Base-by-base conservation (phyloP, 352 stramenopile species). In the Pythium apleroticum region DNA sequence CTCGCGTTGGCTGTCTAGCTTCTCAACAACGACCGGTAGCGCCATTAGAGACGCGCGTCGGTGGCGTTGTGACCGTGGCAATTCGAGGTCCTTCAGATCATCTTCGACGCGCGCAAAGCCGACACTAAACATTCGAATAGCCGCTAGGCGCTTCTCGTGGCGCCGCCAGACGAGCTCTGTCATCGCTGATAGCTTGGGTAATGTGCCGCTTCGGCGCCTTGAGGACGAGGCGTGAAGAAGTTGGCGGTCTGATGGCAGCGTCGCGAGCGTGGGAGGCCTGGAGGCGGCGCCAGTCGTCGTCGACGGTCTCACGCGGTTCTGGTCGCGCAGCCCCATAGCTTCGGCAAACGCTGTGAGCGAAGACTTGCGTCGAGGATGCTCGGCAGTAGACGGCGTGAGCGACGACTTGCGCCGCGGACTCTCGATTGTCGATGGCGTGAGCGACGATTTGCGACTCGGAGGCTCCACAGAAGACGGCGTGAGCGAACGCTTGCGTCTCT, bases 101-200 rank as follows among this genome's bases (percentile, higher is more conserved):
- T 52, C 15, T 11, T 65, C 50, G 0, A 66, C 56, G 20, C 41
- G 54, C 0, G 43, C 31, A 20, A 65, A 39, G 4, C 54, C 56
- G 1, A 69, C 60, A 14, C 22, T 22, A 63, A 66, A 66, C 60
- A 73, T 68, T 22, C 66, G 66, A 22, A 73, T 62, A 0, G 55
- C 66, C 1, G 66, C 54, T 17, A 73, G 52, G n/a, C 56, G 56
- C 28, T 73, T 73, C 43, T 66, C 66, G 35, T 69, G 37, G 24
- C 37, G 39, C 25, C 60, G 58, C 66, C 66, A 73, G 11, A 50
- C 43, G 10, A 65, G 39, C 56, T 73, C 53, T 0, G 60, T 62
- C 20, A 61, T 43, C 3, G 60, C 28, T 1, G 66, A 68, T 11
- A 68, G 25, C 30, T 61, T 67, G 9, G 65, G 53, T 11, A 72